Base-by-base conservation (phyloP, 2,329 filamentous ascomycete genomes). In the Cladorrhinum sp. region DNA sequence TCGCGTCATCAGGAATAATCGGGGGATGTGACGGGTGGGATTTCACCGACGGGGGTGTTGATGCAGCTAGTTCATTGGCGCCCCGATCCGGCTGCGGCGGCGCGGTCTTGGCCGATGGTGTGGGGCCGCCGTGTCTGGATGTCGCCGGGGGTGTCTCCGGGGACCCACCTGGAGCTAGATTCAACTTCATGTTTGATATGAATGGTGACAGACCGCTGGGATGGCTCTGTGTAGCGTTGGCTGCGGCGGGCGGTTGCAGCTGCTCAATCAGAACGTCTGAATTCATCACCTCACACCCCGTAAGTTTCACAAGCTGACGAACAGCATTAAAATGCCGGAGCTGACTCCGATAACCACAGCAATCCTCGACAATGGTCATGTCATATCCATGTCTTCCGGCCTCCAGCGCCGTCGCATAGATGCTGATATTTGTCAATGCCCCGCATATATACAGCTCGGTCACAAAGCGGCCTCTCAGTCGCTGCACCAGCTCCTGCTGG, bases 371-470 rank as follows among this genome's bases (percentile, higher is more conserved):
- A 12, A 98, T 79, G 4, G 90, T 95, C 69, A 97, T 91, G n/a
- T 86, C 81, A 69, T 96, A 87, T 3, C 93, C 95, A 73, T 97
- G 90, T 20, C 89, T 85, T 1, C 91, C 93, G 10, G 94, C 95
- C 71, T 97, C 95, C 64, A 96, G 81, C 2, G 92, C 92, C 1
- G 94, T 97, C 7, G 95, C 94, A 71, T 95, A 92, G 52, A 98
- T 87, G 30, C 92, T 93, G 36, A 96, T 80, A 69, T 98, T 97
- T 49, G 89, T 91, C 54, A 96, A 82, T 50, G 90, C 89, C 21
- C 95, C 95, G 70, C 91, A 96, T 23, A 98, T 84, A 74, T 90
- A 97, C 12, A 99, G 79, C 69, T 97, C 90, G 1, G 92, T 96
- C 61, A 96, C 86, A 66, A 97, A 87, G 65, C 87, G 90, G n/a